A percentile compares a stretch with the other conserved stretches of the same genome.
Evolutionary conservation across 164 flowering plant genomes (phyloP).

Genomic region (Buxus sempervirens): DNA sequence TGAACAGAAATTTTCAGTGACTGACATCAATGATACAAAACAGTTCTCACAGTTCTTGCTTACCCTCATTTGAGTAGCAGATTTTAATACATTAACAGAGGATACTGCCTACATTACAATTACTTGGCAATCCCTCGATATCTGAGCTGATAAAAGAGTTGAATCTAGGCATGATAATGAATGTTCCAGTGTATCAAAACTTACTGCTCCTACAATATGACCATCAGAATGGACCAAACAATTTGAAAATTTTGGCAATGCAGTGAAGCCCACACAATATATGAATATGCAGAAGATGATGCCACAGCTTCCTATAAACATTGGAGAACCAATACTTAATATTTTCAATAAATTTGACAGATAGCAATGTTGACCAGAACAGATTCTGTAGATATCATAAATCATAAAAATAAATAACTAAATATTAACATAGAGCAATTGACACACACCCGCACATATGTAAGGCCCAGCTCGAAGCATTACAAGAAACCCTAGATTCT

Average conservation of each 20-base stretch:
- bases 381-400: neutral
- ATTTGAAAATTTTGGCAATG: neutral
- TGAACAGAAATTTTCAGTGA: no score
- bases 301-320: neutral
- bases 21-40: no score
- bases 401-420: no score
- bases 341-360: neutral
- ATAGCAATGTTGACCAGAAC: neutral
- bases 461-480: conserved; percentile 98
- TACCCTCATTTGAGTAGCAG: no score
- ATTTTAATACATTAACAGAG: no score
- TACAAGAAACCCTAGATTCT: conserved; percentile 73
- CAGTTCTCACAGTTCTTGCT: no score
- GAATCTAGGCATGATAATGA: no score
- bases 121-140: no score
- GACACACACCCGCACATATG: conserved; percentile 79
- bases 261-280: neutral
- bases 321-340: neutral
- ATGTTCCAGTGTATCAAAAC: no score
- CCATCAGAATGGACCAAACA: neutral
- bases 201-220: no score
- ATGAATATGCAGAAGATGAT: neutral
- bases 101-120: no score
- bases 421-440: neutral
- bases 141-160: no score